phyloP scores from a whole-genome alignment of 2,329 filamentous ascomycete genomes.

The Colletotrichum cereale region DNA sequence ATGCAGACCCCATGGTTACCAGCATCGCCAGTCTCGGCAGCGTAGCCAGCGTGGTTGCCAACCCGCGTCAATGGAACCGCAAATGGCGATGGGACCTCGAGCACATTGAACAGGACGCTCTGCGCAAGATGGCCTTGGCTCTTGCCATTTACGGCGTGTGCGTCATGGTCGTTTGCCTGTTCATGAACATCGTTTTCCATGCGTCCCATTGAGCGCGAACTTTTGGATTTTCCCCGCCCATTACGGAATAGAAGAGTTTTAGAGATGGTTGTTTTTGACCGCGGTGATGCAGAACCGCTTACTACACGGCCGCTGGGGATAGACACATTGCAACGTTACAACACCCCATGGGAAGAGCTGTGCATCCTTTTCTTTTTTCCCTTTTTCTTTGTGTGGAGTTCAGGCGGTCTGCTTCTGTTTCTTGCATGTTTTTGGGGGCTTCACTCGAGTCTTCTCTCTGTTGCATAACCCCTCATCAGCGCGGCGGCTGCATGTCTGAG shows the following conservation, averaged over 20 bases:
- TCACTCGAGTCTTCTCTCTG: neutral
- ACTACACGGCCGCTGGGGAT: constrained; percentile 29
- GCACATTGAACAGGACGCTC: constrained; percentile 72
- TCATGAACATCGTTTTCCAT: constrained; percentile 86
- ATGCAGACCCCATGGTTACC: constrained; percentile 56
- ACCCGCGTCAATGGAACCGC: constrained; percentile 62
- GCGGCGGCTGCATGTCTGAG: constrained; percentile 24
- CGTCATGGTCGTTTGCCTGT: constrained; percentile 91
- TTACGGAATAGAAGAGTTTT: neutral
- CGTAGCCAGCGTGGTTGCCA: constrained; percentile 51
- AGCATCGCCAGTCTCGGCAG: constrained; percentile 62
- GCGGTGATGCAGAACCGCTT: neutral
- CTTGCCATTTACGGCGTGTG: constrained; percentile 85
- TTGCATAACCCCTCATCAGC: constrained; percentile 15
- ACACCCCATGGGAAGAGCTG: constrained; percentile 11
- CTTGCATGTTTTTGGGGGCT: neutral
- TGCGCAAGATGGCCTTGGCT: constrained; percentile 80
- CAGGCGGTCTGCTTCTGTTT: neutral
- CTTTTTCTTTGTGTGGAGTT: too few relatives aligned
- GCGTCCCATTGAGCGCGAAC: constrained; percentile 65
- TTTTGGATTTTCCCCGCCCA: neutral
- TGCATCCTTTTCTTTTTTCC: constrained; percentile 22
- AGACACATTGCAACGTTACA: constrained; percentile 10
- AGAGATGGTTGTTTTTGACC: constrained; percentile 25
- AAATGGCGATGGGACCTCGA: constrained; percentile 71